Evolutionary conservation across 2,329 filamentous ascomycete genomes (phyloP).

Genomic region (Aspergillus sp.): DNA sequence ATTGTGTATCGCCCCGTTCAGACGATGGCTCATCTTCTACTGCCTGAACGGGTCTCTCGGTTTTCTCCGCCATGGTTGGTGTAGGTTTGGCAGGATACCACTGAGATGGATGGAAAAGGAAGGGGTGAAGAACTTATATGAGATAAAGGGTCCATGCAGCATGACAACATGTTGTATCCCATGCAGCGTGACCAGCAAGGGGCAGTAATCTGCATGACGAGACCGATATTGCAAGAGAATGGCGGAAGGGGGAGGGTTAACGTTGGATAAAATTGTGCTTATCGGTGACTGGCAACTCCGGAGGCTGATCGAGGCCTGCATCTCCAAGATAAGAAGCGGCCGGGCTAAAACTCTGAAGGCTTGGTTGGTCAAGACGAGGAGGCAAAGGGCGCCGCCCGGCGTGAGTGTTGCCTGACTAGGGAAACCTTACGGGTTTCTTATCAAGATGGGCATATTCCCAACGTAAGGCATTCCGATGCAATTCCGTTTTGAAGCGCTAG

Average conservation of each 20-base stretch:
- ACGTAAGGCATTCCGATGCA: neutral
- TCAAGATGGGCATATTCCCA: neutral
- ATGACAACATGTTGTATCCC: neutral
- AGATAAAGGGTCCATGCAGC: neutral
- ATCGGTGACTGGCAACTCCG: neutral
- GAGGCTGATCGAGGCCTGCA: neutral
- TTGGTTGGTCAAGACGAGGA: too few species aligned
- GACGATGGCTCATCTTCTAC: conserved; percentile 1
- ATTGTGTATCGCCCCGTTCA: conserved; percentile 23
- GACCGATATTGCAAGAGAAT: neutral
- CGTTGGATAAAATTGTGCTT: neutral
- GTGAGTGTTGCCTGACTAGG: neutral
- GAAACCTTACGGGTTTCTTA: neutral
- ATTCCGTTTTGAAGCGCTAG: neutral
- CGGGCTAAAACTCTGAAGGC: neutral
- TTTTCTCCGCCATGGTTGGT: conserved; percentile 15
- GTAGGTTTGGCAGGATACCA: neutral
- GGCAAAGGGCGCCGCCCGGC: too few species aligned
- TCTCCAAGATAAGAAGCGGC: conserved; percentile 9
- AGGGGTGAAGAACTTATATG: neutral
- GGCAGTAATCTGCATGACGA: neutral
- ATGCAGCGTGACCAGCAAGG: neutral
- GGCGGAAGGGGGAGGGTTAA: neutral
- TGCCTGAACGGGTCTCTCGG: neutral
- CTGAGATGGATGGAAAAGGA: neutral